phyloP scores from a whole-genome alignment of 768 basidiomycete genomes.

The Macrolepiota albuminosa region DNA sequence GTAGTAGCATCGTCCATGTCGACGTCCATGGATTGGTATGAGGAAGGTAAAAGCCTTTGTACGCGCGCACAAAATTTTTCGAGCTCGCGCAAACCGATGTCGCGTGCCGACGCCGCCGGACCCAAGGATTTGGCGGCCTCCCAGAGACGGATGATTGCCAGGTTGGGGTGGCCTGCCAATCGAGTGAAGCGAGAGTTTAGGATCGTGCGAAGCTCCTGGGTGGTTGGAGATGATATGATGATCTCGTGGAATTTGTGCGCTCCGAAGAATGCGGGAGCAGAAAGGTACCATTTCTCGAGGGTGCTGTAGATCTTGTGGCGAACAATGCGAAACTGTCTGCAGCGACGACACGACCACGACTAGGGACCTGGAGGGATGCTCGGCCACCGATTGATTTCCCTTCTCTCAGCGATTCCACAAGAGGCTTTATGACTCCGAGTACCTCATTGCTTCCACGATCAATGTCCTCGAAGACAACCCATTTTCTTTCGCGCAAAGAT shows the following conservation, averaged over 20 bases:
- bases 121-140: slow-evolving; percentile 48
- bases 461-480: slow-evolving; percentile 91
- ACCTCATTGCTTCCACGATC: slow-evolving; percentile 90
- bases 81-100: slow-evolving; percentile 74
- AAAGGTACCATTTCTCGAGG: no score
- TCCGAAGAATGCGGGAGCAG: no score
- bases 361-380: slow-evolving; percentile 68
- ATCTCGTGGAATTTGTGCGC: no score
- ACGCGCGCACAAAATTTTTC: slow-evolving; percentile 81
- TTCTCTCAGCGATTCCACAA: slow-evolving; percentile 66
- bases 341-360: slow-evolving; percentile 69
- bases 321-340: slow-evolving; percentile 81
- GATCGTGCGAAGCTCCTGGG: slow-evolving; percentile 64
- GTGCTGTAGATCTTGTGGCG: slow-evolving; percentile 87
- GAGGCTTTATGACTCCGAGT: slow-evolving; percentile 78
- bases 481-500: slow-evolving; percentile 84
- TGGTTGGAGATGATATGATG: no score
- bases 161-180: slow-evolving; percentile 44
- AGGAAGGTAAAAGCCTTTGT: slow-evolving; percentile 51
- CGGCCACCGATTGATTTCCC: slow-evolving; percentile 74
- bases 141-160: slow-evolving; percentile 68
- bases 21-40: slow-evolving; percentile 39
- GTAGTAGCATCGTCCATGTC: slow-evolving; percentile 20
- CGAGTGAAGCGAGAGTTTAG: slow-evolving; percentile 61
- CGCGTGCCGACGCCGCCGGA: slow-evolving; percentile 46